These are phyloP conservation scores for Calonectria multiphialidica DNA, from an alignment of 2,329 filamentous ascomycete genomes.

Conservation along the genomic window DNA sequence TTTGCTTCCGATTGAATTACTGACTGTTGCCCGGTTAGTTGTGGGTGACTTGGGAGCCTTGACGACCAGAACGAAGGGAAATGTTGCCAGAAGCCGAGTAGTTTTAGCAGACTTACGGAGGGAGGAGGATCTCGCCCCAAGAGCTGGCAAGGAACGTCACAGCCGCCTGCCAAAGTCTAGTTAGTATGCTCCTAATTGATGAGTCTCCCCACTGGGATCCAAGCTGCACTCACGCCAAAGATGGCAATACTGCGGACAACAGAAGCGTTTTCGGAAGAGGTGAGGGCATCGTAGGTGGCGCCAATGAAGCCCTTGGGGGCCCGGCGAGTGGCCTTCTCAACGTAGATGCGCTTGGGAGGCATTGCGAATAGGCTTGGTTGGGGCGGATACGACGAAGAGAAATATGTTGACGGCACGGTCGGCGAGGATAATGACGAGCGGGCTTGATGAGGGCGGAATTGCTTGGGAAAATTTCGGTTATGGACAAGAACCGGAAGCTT, in stretches of 20 bases:
- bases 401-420: not conserved
- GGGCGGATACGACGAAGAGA: not conserved
- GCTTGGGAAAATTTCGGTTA: constrained; percentile 39
- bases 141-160: constrained; percentile 76
- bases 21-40: constrained; percentile 35
- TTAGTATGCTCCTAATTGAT: constrained; percentile 14
- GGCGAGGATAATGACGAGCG: not conserved
- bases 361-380: constrained; percentile 55
- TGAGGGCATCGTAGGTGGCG: constrained; percentile 72
- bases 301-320: constrained; percentile 65
- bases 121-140: constrained; percentile 75
- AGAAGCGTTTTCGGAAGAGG: constrained; percentile 75
- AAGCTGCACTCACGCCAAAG: constrained; percentile 70
- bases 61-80: not conserved
- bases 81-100: not conserved
- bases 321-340: constrained; percentile 59
- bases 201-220: not conserved
- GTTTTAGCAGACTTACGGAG: constrained; percentile 62
- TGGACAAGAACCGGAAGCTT: constrained; percentile 28
- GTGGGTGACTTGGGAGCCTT: not conserved
- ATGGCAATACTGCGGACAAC: constrained; percentile 76
- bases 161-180: constrained; percentile 61
- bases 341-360: constrained; percentile 72
- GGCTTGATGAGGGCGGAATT: constrained; percentile 13
- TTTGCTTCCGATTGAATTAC: constrained; percentile 35